Evolutionary conservation across 1,284 basidiomycete genomes (phyloP), one percentile per base, ranked within the genome.

Genomic region (Cutaneotrichosporon daszewskae): DNA sequence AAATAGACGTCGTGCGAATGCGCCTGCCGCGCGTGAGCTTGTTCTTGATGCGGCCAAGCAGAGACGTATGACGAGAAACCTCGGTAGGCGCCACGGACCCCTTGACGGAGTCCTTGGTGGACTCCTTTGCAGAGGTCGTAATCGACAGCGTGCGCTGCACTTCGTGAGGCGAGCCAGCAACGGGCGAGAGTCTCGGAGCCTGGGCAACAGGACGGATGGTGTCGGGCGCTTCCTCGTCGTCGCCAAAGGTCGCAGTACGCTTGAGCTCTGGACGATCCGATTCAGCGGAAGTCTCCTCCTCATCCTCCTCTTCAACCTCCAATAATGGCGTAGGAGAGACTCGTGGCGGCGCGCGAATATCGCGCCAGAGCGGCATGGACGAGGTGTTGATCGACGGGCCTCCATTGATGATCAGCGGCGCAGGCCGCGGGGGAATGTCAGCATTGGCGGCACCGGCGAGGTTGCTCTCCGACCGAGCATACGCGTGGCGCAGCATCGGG

Each of bases 221-320:
- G 20, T 26, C n/a, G 32, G 38, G 14, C 24, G 24, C 8, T n/a
- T 36, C 43, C 13, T 48, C 50, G 5, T 52, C 50, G 20, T 52
- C 50, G 13, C 50, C 50, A 32, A 52, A 52, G 11, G 50, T 52
- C 2, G 50, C 50, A 4, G 38, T 43, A 10, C 50, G 46, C 46
- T 52, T 43, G 13, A 52, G 46, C 1, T 29, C 19, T 5, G 46
- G 40, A 2, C 43, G 43, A 9, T 36, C 35, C 1, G 42, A 26
- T 19, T 48, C 50, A 11, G 41, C 17, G 14, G 43, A 36, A 1
- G 25, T 25, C n/a, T 52, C 50, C 22, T 48, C 46, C 34, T 52
- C 50, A 19, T 52, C 50, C 34, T 52, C 50, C 29, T 52, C 50
- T 31, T 48, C 34, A 7, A 52, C 50, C 9, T 45, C 43, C 12